These are phyloP conservation scores for Myriangium duriaei DNA, from an alignment of 2,329 filamentous ascomycete genomes.

Conservation along the genomic window DNA sequence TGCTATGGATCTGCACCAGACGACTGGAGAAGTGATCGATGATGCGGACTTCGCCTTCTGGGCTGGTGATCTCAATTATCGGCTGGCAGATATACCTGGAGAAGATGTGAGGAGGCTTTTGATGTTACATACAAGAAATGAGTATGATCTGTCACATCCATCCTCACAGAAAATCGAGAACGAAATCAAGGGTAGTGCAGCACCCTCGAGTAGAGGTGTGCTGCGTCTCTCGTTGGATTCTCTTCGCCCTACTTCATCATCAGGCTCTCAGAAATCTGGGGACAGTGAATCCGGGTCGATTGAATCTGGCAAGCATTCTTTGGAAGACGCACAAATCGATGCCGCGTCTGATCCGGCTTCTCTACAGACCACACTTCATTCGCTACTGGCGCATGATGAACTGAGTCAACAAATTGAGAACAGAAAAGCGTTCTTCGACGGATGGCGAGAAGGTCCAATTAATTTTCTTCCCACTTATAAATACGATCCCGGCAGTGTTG, in stretches of 20 bases:
- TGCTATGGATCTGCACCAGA: constrained; percentile 47
- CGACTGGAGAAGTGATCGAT: constrained; percentile 56
- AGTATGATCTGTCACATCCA: constrained; percentile 48
- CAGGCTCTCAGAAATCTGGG: background rate
- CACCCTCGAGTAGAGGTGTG: background rate
- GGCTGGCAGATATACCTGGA: constrained; percentile 74
- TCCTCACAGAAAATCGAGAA: constrained; percentile 24
- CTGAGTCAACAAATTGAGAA: constrained; percentile 59
- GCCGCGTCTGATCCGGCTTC: constrained; percentile 56
- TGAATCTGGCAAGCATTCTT: background rate
- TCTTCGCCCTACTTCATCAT: constrained; percentile 3
- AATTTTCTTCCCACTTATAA: constrained; percentile 92
- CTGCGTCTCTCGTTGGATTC: constrained; percentile 1
- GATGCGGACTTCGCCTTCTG: constrained; percentile 92
- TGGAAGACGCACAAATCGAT: constrained; percentile 7
- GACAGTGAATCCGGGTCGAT: background rate
- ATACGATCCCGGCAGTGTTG: constrained; percentile 88
- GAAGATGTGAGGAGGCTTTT: constrained; percentile 80
- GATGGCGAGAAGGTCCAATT: constrained; percentile 82
- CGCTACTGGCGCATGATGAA: constrained; percentile 81
- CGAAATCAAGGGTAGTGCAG: constrained; percentile 16
- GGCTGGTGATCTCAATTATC: constrained; percentile 93
- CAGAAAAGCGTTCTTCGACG: constrained; percentile 75
- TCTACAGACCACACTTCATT: constrained; percentile 76
- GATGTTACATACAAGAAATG: constrained; percentile 67